Percentiles rank a stretch among this genome's conserved stretches.
Conservation (phyloP, 352 stramenopile genomes). For the Lagenidium sp. region DNA sequence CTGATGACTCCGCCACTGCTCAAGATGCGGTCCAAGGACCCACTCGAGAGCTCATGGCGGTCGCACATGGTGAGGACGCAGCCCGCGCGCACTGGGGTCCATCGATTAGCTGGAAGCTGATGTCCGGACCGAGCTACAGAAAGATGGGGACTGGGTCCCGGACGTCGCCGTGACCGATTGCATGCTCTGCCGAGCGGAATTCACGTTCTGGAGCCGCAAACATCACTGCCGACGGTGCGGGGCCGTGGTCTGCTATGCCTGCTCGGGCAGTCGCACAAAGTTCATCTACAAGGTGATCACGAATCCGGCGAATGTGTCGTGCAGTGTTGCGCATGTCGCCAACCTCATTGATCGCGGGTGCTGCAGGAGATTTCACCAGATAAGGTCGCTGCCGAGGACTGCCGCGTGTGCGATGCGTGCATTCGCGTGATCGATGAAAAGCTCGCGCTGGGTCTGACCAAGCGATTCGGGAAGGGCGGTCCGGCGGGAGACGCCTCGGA, state of each 20-base stretch:
- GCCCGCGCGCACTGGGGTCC: background rate
- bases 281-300: slow-evolving; percentile 75
- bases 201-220: slow-evolving; percentile 80
- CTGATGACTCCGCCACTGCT: slow-evolving; percentile 32
- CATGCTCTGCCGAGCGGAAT: slow-evolving; percentile 80
- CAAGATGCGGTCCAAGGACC: slow-evolving; percentile 72
- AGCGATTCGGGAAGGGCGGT: slow-evolving; percentile 53
- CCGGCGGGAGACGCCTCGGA: slow-evolving; percentile 2
- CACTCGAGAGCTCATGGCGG: slow-evolving; percentile 80
- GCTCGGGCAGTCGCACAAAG: slow-evolving; percentile 67
- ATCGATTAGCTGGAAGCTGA: background rate
- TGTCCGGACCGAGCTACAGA: slow-evolving; percentile 17
- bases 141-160: slow-evolving; percentile 77
- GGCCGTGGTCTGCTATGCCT: slow-evolving; percentile 69
- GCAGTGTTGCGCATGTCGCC: background rate
- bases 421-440: slow-evolving; percentile 84
- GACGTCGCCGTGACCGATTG: slow-evolving; percentile 71
- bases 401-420: slow-evolving; percentile 71
- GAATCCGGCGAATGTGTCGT: background rate
- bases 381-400: slow-evolving; percentile 55
- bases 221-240: slow-evolving; percentile 87
- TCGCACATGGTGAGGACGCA: slow-evolving; percentile 60
- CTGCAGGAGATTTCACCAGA: slow-evolving; percentile 50
- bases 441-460: slow-evolving; percentile 58
- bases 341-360: background rate